A percentile compares a stretch with the other conserved stretches of the same genome.
phyloP scores from a whole-genome alignment of 768 basidiomycete genomes.

The Lactarius psammicola region DNA sequence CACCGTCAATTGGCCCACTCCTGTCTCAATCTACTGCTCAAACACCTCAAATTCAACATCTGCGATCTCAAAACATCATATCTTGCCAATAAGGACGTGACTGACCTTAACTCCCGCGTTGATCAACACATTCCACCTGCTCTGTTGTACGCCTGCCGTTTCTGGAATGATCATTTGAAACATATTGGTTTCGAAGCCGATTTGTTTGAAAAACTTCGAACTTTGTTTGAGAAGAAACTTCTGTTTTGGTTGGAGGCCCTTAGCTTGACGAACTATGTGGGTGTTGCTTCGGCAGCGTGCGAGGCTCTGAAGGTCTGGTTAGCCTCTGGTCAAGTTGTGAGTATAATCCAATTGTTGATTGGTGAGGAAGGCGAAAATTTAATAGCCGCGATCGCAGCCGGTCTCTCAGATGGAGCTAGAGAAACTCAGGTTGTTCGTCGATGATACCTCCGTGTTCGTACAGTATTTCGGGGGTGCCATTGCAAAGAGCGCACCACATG shows the following conservation, averaged over 20 bases:
- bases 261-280: background rate
- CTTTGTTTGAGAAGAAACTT: background rate
- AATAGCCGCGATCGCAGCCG: too few species aligned
- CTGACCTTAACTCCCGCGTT: background rate
- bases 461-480: too few species aligned
- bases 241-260: too few species aligned
- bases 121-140: background rate
- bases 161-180: background rate
- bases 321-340: too few species aligned
- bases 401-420: too few species aligned
- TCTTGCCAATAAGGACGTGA: background rate
- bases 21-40: background rate
- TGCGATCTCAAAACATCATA: background rate
- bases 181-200: background rate
- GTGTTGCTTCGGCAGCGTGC: background rate
- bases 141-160: constrained; percentile 1
- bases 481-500: too few species aligned
- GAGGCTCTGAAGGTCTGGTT: too few species aligned
- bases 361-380: too few species aligned
- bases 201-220: background rate
- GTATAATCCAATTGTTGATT: too few species aligned
- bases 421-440: too few species aligned
- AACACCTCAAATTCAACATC: constrained; percentile 3
- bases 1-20: background rate
- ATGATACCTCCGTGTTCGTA: too few species aligned